These are phyloP conservation scores for Elongisporangium undulatum DNA, from an alignment of 352 stramenopile genomes.

Conservation along the genomic window DNA sequence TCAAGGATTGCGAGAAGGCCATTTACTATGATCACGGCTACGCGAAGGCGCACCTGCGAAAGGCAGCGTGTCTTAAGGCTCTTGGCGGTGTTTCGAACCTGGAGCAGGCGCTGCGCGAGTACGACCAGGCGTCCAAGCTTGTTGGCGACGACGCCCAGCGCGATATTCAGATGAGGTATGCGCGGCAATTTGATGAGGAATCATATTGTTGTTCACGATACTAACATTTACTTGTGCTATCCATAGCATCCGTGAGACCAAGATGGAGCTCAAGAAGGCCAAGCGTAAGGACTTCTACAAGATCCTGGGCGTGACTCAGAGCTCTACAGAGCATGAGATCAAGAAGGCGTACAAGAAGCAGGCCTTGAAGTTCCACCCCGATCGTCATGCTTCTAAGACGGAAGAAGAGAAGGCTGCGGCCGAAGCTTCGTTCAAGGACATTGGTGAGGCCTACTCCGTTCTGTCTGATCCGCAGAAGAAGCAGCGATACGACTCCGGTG, in stretches of 20 bases:
- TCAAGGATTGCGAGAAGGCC: conserved; percentile 87
- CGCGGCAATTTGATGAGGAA: not conserved
- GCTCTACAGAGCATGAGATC: conserved; percentile 90
- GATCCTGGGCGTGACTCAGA: conserved; percentile 79
- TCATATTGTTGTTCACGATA: not conserved
- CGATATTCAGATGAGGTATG: conserved; percentile 61
- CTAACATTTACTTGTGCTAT: conserved; percentile 1
- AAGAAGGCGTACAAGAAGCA: conserved; percentile 97
- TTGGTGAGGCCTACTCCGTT: conserved; percentile 96
- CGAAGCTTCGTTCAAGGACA: conserved; percentile 93
- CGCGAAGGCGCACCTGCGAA: conserved; percentile 85
- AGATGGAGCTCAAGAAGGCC: conserved; percentile 92
- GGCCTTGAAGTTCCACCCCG: conserved; percentile 95
- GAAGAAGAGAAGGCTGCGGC: conserved; percentile 90
- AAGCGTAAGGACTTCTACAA: conserved; percentile 97
- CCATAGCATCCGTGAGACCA: conserved; percentile 78
- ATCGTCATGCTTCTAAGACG: conserved; percentile 90
- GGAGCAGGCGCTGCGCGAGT: conserved; percentile 88
- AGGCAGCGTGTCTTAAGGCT: conserved; percentile 71
- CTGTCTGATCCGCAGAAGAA: conserved; percentile 93
- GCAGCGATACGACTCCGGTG: conserved; percentile 93
- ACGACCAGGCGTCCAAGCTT: conserved; percentile 87
- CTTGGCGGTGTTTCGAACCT: conserved; percentile 85
- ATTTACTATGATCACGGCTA: conserved; percentile 92
- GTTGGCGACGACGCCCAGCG: conserved; percentile 74